Evolutionary conservation across 2,329 filamentous ascomycete species (phyloP), one percentile per base, ranked within the genome.

Genomic region (Colletotrichum sp.): DNA sequence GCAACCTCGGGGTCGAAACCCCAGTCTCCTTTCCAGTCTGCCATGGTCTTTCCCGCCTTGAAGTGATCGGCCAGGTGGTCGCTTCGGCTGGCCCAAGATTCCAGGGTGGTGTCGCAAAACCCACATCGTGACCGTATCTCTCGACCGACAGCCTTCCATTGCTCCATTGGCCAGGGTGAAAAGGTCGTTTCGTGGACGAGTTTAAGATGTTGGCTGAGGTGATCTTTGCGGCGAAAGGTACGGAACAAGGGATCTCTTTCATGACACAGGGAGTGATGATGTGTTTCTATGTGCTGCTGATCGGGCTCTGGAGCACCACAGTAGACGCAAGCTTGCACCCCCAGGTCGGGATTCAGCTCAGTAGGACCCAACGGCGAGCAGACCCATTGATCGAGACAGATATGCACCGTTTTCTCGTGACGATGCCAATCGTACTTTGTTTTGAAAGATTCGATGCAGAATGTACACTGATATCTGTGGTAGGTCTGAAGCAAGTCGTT

Each of bases 331-430:
- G 48, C 78, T 7, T 64, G 65, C 68, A 83, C 83, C 4, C 87
- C 87, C 18, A 85, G 86, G 3, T 84, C 81, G 21, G 86, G 83
- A 18, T 88, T 84, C 2, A 87, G 79, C 3, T 86, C 83, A 0
- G 71, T 78, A 6, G 84, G 81, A 21, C 85, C 84, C 0, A 63
- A 13, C 4, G 85, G 86, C 2, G 83, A 82, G 66, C 83, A 90
- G 77, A 84, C 86, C 89, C 82, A 91, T 70, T 79, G 83, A 80
- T 83, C 86, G 0, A 87, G 87, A 7, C 84, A 89, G 65, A 83
- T 83, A 80, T 83, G 89, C 73, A 85, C 84, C 71, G 86, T 84
- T 39, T 85, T 85, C 72, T 91, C 89, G 74, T 91, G 89, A 26
- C 89, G 83, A 43, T 85, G 84, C 86, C 86, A 88, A 18, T 87